Conservation (phyloP, 164 flowering plant species). For the Tinospora cordifolia region DNA sequence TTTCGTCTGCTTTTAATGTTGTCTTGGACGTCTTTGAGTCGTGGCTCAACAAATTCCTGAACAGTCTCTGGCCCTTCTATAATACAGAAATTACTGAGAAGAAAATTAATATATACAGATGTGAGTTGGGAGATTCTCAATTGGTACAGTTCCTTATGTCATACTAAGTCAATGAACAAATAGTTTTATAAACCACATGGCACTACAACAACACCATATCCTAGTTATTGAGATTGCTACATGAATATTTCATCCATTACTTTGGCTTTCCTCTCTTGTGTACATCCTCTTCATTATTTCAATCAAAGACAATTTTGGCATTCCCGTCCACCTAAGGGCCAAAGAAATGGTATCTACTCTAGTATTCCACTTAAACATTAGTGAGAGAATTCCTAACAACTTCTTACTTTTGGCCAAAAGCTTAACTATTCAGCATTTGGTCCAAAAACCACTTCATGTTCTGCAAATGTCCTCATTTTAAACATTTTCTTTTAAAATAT, state of each 20-base stretch:
- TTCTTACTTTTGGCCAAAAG: no score
- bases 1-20: constrained; percentile 74
- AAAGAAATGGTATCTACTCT: no score
- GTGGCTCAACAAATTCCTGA: constrained; percentile 82
- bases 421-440: no score
- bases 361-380: not conserved
- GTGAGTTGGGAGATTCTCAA: not conserved
- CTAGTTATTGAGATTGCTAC: not conserved
- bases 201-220: not conserved
- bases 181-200: no score
- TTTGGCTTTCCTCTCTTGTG: not conserved
- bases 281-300: not conserved
- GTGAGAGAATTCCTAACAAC: not conserved
- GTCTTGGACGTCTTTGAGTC: constrained; percentile 69
- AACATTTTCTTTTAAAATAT: not conserved
- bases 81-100: constrained; percentile 68
- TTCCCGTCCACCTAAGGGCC: no score
- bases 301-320: no score
- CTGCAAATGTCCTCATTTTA: not conserved
- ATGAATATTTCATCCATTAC: no score
- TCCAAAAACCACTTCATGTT: not conserved
- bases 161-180: no score
- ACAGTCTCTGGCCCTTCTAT: constrained; percentile 96
- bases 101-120: not conserved
- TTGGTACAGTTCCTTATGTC: not conserved